Evolutionary conservation across 2,329 filamentous ascomycete species (phyloP).

Genomic region (Arthrobotrys iridis): DNA sequence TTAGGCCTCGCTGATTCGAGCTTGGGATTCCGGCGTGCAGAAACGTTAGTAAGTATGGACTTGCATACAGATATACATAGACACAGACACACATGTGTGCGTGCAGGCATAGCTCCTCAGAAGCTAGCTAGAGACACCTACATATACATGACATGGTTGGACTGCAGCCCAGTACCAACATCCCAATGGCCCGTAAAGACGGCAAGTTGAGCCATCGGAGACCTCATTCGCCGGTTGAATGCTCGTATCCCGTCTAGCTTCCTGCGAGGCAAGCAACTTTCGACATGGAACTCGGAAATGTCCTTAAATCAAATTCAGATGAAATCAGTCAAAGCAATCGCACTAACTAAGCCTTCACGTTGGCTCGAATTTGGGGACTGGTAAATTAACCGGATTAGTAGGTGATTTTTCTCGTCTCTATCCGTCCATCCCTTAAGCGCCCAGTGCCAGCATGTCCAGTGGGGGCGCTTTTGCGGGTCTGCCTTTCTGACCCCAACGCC

Average conservation of each 20-base stretch:
- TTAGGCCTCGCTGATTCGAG: conserved; percentile 3
- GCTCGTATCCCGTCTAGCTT: conserved; percentile 28
- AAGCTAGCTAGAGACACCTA: no score
- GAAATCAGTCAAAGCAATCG: conserved; percentile 4
- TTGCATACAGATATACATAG: background rate
- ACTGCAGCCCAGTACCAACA: background rate
- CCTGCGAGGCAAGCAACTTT: conserved; percentile 29
- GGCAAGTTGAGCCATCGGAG: conserved; percentile 19
- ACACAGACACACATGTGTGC: no score
- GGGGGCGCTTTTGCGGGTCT: conserved; percentile 50
- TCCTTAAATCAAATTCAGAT: conserved; percentile 26
- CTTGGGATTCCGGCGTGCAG: conserved; percentile 13
- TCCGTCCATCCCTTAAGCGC: conserved; percentile 52
- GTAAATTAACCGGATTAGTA: conserved; percentile 48
- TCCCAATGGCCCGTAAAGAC: conserved; percentile 1
- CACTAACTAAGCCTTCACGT: background rate
- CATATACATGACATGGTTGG: background rate
- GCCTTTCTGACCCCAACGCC: conserved; percentile 30
- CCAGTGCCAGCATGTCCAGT: conserved; percentile 25
- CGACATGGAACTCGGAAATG: conserved; percentile 5
- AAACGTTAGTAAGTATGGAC: background rate
- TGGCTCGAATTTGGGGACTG: conserved; percentile 17
- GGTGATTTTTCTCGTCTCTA: conserved; percentile 53
- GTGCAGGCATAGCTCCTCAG: background rate
- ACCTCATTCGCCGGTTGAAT: conserved; percentile 27